Base-by-base conservation (phyloP, 2,329 filamentous ascomycete species). In the Colletotrichum zoysiae region DNA sequence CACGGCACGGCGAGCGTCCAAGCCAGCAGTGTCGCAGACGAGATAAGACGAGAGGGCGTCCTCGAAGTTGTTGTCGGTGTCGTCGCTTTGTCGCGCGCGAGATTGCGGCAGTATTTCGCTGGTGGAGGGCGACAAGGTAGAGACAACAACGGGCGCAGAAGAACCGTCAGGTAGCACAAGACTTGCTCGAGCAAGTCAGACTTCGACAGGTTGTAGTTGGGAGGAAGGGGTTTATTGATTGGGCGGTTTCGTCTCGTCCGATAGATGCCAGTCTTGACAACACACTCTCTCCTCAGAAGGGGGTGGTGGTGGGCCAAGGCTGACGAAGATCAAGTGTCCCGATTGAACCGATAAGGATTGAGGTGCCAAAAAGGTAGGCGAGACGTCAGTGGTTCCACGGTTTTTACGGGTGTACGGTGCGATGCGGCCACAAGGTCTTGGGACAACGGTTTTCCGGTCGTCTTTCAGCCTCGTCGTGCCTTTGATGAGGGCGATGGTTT, bases 281-380 rank as follows among this genome's bases (percentile, higher is more conserved):
- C 65, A 71, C 68, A 56, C 46, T 40, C 38, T 40, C 38, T 48
- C 58, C 26, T 63, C 44, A 58, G 53, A 71, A 70, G 60, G 69
- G 65, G 70, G 65, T 23, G 8, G 65, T 23, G 8, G 46, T 65
- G 60, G 65, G 69, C 69, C 69, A 71, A 71, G 65, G 70, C 59
- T 56, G 59, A 61, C 42, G 70, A 71, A 63, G 58, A 23, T 48
- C 66, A 42, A 44, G 51, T 60, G 40, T 55, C 40, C 38, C 26
- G 65, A 61, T 70, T 60, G 66, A 60, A 50, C 68, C 65, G 65
- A 70, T 70, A 70, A 67, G 63, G 56, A 53, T 44, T 53, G 23
- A 40, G 59, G 20, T n/a, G 46, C 35, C 60, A 26, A 51, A 46
- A 62, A 42, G 60, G 35, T 57, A 18, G 38, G 35, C 35, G 38